A percentile compares a stretch with the other conserved stretches of the same genome.
phyloP scores from a whole-genome alignment of 1,284 basidiomycete genomes.

The Boletus semigastroideus region DNA sequence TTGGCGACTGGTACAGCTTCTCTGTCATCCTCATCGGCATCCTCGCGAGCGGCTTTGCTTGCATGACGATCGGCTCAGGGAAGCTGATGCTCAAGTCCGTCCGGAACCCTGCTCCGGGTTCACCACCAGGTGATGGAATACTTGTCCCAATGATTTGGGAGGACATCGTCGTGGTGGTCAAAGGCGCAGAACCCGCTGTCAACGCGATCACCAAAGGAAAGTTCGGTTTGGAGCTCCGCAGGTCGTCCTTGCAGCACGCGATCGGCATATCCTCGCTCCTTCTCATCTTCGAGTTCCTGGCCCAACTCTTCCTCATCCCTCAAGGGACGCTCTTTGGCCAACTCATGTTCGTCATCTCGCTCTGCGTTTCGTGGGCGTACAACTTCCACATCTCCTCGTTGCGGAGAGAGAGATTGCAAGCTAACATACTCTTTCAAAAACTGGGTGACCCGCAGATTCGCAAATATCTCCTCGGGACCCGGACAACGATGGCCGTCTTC shows the following conservation, averaged over 20 bases:
- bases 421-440: slow-evolving; percentile 18
- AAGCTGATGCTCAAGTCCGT: slow-evolving; percentile 11
- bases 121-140: slow-evolving; percentile 22
- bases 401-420: slow-evolving; percentile 25
- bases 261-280: slow-evolving; percentile 29
- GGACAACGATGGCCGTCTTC: slow-evolving; percentile 27
- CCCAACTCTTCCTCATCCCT: slow-evolving; percentile 31
- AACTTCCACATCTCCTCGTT: slow-evolving; percentile 27
- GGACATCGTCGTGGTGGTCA: slow-evolving; percentile 22
- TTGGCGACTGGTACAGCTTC: slow-evolving; percentile 30
- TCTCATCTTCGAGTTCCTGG: slow-evolving; percentile 26
- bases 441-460: slow-evolving; percentile 16
- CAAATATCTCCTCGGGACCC: slow-evolving; percentile 21
- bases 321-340: slow-evolving; percentile 30
- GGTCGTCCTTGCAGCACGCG: slow-evolving; percentile 5
- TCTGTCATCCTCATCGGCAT: slow-evolving; percentile 33
- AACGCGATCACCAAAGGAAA: slow-evolving; percentile 29
- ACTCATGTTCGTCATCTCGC: slow-evolving; percentile 30
- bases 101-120: slow-evolving; percentile 14
- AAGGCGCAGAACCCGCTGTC: slow-evolving; percentile 24
- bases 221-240: slow-evolving; percentile 21
- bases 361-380: slow-evolving; percentile 31
- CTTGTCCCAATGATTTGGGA: slow-evolving; percentile 19
- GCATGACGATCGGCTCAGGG: slow-evolving; percentile 27
- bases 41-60: slow-evolving; percentile 27